Evolutionary conservation across 805 yeast genomes (phyloP), one percentile per base, ranked within the genome.

Genomic region (Kodamaea sagamina): DNA sequence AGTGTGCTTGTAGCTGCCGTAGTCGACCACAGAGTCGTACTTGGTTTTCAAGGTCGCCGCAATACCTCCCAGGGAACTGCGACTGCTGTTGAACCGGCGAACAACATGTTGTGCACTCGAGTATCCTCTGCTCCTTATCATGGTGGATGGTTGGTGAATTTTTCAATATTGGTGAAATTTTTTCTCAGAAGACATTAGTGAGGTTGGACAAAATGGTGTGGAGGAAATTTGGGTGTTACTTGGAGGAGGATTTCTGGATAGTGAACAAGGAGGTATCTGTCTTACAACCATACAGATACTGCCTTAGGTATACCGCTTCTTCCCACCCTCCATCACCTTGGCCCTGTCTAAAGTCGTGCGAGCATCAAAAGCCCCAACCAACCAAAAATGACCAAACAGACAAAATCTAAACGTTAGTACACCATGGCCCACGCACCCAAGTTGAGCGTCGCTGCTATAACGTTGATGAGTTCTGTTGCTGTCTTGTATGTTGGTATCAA

Each of bases 391-490:
- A 12, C 17, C 31, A 18, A 36, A 41, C 26, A 15, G 32, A 26
- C 25, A 18, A 38, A 38, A 38, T 21, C 19, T 26, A n/a, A 22
- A 10, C 22, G 16, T 27, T 21, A 37, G 21, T 21, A 31, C 36
- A 44, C 19, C 31, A 52, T 47, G 49, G 51, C 48, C 40, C 73
- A 70, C 58, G 67, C 70, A 32, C 72, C 74, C n/a, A 58, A 61
- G 43, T 57, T 71, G 42, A 69, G 66, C 53, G 48, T 57, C 35
- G 67, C 68, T 47, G 74, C 76, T 45, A 61, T 63, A 36, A 67
- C 65, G 43, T 65, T 71, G 47, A 71, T 71, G 74, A 56, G 71
- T 13, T 68, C 74, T 5, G 75, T 71, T 28, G 51, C 63, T 24
- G 50, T 65, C 19, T 58, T 67, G 43, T 71, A 70, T 47, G 61